Evolutionary conservation across 1,139 yeast species (phyloP).

Genomic region (Geotrichum europaeum): DNA sequence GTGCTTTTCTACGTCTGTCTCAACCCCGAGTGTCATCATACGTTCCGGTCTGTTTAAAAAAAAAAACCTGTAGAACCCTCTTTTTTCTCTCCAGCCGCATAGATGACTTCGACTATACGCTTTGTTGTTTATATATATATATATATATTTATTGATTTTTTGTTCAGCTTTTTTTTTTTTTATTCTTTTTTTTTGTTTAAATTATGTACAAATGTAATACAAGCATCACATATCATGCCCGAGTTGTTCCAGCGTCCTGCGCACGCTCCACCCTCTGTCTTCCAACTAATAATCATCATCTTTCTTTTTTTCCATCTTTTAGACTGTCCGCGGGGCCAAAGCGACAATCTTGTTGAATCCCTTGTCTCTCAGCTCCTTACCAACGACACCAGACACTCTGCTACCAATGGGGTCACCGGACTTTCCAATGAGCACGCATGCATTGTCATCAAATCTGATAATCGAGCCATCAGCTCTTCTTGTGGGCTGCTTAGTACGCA

Average conservation of each 20-base stretch:
- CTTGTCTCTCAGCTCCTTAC: constrained; percentile 81
- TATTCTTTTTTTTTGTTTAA: not conserved
- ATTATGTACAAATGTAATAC: not conserved
- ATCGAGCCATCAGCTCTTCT: constrained; percentile 84
- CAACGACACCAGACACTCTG: constrained; percentile 86
- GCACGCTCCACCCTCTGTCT: not conserved
- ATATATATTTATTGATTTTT: not conserved
- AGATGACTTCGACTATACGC: not conserved
- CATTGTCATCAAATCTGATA: constrained; percentile 89
- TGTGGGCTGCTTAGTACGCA: constrained; percentile 83
- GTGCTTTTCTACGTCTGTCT: constrained; percentile 70
- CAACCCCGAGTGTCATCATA: constrained; percentile 60
- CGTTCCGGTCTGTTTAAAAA: constrained; percentile 36
- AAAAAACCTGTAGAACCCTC: not conserved
- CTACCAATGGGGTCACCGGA: constrained; percentile 93
- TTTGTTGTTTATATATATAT: constrained; percentile 1
- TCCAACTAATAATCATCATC: not conserved
- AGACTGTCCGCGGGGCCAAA: constrained; percentile 82
- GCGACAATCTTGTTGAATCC: constrained; percentile 83
- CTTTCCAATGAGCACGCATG: constrained; percentile 89
- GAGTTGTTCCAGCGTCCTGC: not conserved
- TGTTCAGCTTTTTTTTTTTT: not conserved
- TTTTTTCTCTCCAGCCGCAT: not conserved
- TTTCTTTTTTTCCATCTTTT: constrained; percentile 20
- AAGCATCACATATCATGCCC: not conserved